Evolutionary conservation across 192 early-diverging fungal genomes (phyloP).

Genomic region (Backusella luteola): DNA sequence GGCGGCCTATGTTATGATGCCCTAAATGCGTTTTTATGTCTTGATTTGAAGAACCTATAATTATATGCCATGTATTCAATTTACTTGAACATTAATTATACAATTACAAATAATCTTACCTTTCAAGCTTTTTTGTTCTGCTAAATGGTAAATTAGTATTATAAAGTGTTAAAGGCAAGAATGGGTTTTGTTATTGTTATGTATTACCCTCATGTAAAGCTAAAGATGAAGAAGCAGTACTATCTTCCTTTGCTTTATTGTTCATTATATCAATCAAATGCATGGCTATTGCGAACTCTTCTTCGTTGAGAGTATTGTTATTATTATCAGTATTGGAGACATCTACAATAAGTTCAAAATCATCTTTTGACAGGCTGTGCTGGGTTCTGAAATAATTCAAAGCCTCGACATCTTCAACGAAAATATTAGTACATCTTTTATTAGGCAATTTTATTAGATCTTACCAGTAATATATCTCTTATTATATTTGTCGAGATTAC

Average conservation of each 20-base stretch:
- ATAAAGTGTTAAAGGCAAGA: not conserved
- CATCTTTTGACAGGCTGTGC: not conserved
- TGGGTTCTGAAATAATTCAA: constrained; percentile 2
- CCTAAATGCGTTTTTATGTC: not conserved
- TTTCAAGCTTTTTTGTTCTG: not conserved
- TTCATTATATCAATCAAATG: not conserved
- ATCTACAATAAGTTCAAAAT: not conserved
- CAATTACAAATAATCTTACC: not conserved
- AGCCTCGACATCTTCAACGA: not conserved
- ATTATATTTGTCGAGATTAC: not conserved
- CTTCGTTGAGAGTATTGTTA: not conserved
- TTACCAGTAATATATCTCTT: not conserved
- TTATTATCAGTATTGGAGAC: not conserved
- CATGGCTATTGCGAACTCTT: not conserved
- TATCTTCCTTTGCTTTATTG: not conserved
- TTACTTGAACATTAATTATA: not conserved
- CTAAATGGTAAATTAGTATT: not conserved
- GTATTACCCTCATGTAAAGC: not conserved
- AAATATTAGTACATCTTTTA: not conserved
- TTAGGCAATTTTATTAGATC: not conserved
- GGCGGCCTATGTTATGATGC: not conserved
- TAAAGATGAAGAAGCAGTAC: not conserved
- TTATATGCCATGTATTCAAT: not conserved
- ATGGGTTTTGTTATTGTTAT: not conserved
- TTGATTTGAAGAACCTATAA: not conserved